Conservation (phyloP, 139 green algal species). For the Chlamydomonas eustigma region DNA sequence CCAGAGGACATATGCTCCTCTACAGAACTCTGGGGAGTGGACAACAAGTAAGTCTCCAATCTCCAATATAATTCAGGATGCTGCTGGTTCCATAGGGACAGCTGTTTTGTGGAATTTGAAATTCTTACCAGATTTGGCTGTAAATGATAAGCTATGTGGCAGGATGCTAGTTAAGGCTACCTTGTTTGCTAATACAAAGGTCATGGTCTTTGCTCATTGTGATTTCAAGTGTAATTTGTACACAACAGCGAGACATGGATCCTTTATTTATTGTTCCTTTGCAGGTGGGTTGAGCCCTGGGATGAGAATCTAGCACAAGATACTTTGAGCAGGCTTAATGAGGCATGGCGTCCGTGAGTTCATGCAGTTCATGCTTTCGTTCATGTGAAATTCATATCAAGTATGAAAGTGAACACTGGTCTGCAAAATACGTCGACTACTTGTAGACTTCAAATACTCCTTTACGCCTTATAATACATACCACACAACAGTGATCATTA, state of each 20-base stretch:
- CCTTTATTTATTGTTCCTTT: not conserved
- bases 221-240: too few relatives aligned
- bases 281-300: not conserved
- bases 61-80: not conserved
- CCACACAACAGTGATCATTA: too few relatives aligned
- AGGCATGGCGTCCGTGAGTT: not conserved
- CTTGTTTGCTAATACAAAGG: not conserved
- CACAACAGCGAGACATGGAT: not conserved
- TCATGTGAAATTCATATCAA: not conserved
- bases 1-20: not conserved
- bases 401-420: not conserved
- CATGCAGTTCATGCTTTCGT: not conserved
- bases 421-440: not conserved
- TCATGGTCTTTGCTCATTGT: not conserved
- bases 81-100: not conserved
- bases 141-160: not conserved
- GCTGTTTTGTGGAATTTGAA: not conserved
- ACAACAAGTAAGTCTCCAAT: not conserved
- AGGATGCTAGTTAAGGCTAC: not conserved
- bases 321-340: not conserved
- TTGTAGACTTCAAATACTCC: too few relatives aligned
- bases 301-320: not conserved
- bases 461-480: too few relatives aligned
- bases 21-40: not conserved
- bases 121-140: not conserved